Conservation (phyloP, 1,139 yeast species). For the Candida sp. region DNA sequence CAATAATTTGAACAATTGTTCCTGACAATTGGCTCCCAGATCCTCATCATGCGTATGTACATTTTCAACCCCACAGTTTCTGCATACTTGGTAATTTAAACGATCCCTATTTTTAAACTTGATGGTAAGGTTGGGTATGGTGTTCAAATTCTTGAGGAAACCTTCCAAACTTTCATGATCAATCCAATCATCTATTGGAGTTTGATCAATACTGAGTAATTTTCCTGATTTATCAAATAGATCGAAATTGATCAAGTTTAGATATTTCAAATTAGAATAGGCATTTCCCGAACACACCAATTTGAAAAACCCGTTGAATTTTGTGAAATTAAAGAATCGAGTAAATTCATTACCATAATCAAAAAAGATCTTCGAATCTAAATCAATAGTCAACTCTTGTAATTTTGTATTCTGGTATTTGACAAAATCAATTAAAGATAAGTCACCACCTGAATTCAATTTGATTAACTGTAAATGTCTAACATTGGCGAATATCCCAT, state of each 20-base stretch:
- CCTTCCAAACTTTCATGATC: slow-evolving; percentile 24
- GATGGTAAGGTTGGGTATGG: slow-evolving; percentile 22
- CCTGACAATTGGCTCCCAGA: slow-evolving; percentile 23
- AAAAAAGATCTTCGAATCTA: slow-evolving; percentile 49
- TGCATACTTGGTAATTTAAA: slow-evolving; percentile 23
- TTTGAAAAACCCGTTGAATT: slow-evolving; percentile 40
- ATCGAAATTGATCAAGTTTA: slow-evolving; percentile 32
- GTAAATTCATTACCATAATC: slow-evolving; percentile 7
- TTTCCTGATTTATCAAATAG: slow-evolving; percentile 24
- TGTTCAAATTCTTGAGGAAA: slow-evolving; percentile 23
- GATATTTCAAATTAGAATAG: slow-evolving; percentile 22
- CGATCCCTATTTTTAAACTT: slow-evolving; percentile 17
- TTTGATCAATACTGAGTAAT: slow-evolving; percentile 11
- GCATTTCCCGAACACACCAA: slow-evolving; percentile 41
- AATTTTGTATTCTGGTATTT: slow-evolving; percentile 22
- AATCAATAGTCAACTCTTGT: slow-evolving; percentile 37
- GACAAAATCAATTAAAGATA: slow-evolving; percentile 45
- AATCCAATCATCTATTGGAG: slow-evolving; percentile 15
- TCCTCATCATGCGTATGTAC: slow-evolving; percentile 13
- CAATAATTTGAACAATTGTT: slow-evolving; percentile 13
- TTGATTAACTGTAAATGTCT: slow-evolving; percentile 29
- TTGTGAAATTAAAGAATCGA: slow-evolving; percentile 28
- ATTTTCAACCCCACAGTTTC: slow-evolving; percentile 29
- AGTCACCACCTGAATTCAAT: slow-evolving; percentile 39
- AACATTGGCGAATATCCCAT: slow-evolving; percentile 32